A percentile compares a stretch with the other conserved stretches of the same genome.
phyloP scores from a whole-genome alignment of 1,284 basidiomycete genomes.

The Heliocybe sulcata region DNA sequence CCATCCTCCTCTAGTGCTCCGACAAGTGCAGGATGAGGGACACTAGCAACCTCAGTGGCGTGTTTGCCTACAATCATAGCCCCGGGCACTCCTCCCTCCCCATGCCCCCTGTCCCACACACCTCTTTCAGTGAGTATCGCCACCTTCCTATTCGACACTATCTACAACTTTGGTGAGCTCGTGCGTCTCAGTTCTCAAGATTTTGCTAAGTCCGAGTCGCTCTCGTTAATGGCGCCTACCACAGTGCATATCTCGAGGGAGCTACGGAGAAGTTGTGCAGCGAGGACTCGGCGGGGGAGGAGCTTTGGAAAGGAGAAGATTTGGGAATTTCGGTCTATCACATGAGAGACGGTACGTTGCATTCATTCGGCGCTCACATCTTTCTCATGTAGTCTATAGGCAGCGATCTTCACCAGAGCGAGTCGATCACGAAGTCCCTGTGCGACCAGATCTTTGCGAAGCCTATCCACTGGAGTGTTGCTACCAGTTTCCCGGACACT shows the following conservation, averaged over 20 bases:
- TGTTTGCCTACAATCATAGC: slow-evolving; percentile 37
- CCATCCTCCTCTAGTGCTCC: slow-evolving; percentile 73
- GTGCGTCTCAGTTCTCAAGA: slow-evolving; percentile 87
- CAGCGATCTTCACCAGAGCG: slow-evolving; percentile 66
- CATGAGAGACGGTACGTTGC: slow-evolving; percentile 78
- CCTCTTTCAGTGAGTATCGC: slow-evolving; percentile 27
- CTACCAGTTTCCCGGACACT: slow-evolving; percentile 81
- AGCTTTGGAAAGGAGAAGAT: slow-evolving; percentile 74
- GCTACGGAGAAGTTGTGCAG: slow-evolving; percentile 71
- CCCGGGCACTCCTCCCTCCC: slow-evolving; percentile 32
- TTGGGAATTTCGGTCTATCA: slow-evolving; percentile 85
- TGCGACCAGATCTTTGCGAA: slow-evolving; percentile 91
- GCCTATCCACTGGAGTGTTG: slow-evolving; percentile 90
- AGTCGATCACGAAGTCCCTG: slow-evolving; percentile 74
- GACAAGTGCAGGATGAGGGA: slow-evolving; percentile 63
- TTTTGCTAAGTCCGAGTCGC: slow-evolving; percentile 92
- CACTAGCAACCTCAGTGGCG: slow-evolving; percentile 32
- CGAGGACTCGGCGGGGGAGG: slow-evolving; percentile 72
- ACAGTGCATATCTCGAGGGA: slow-evolving; percentile 80
- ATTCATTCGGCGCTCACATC: slow-evolving; percentile 7
- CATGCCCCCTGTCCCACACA: slow-evolving; percentile 31
- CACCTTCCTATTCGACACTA: too few species aligned
- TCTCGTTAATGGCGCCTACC: slow-evolving; percentile 92
- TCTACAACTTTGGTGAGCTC: too few species aligned
- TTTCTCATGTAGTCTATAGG: slow-evolving; percentile 38